Evolutionary conservation across 78 protist species (phyloP), one percentile per base, ranked within the genome.

Genomic region (Isochrysis galbana): DNA sequence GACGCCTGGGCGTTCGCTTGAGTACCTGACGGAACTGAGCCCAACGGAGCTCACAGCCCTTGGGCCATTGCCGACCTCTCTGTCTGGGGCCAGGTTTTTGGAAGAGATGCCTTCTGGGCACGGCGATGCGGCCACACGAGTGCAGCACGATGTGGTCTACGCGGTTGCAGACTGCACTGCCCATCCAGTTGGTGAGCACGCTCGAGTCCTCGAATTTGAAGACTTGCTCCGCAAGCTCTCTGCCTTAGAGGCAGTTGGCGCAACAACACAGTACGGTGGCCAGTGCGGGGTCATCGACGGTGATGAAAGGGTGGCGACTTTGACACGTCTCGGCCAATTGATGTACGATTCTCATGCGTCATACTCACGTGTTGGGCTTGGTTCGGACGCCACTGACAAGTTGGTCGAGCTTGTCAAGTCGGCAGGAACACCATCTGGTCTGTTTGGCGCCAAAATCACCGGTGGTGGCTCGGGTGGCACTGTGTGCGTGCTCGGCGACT

Each of bases 381-480:
- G 88, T 38, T 19, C 86, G 4, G 54, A 25, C 55, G 88, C 42
- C 55, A 80, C 88, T 0, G 88, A 80, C 51, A 1, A 10, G 32
- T 5, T 80, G 10, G 88, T 80, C 19, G 47, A 17, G 39, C 48
- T 44, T 17, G 55, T 44, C 39, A 34, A 38, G 41, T 5, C 42
- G 32, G 47, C 38, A 0, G 55, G 55, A 11, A 5, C 1, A 5
- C 5, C 34, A 38, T 1, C 10, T 0, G 55, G 88, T 5, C 39
- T 80, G 29, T 44, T 44, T 38, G 88, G 88, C 39, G 88, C 88
- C 39, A 80, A 80, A 54, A 80, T 80, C 88, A 80, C 88, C 38
- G 88, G 88, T 54, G 88, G 88, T 23, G 88, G 88, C 23, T 19
- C n/a, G 19, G 88, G 88, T 2, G 88, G 88, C 38, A 80, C 88